These are phyloP conservation scores for Sonneratia alba DNA, from an alignment of 345 rosid species.

Conservation along the genomic window DNA sequence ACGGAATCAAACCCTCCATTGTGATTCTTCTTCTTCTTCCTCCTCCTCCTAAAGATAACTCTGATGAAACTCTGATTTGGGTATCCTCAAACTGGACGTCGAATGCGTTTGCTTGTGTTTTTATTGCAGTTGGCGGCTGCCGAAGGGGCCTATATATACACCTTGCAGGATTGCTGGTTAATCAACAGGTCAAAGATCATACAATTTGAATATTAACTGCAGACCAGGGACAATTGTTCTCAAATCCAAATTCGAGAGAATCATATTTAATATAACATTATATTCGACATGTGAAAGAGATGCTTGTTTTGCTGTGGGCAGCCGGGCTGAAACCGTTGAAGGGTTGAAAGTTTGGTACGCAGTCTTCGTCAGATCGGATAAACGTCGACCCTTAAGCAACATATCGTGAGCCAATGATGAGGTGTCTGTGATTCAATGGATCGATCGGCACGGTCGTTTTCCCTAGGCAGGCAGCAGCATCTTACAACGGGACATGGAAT, in stretches of 20 bases:
- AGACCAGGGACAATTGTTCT: not conserved
- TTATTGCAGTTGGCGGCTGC: not conserved
- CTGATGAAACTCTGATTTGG: not conserved
- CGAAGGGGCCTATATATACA: not conserved
- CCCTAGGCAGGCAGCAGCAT: too few relatives aligned
- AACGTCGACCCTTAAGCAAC: too few relatives aligned
- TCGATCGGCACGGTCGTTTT: too few relatives aligned
- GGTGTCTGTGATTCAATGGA: too few relatives aligned
- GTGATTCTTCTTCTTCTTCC: not conserved
- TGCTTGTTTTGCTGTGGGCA: not conserved
- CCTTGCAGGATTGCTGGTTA: not conserved
- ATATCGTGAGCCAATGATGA: too few relatives aligned
- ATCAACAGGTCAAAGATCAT: not conserved
- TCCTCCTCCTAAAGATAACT: not conserved
- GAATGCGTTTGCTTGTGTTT: not conserved
- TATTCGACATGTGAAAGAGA: constrained; percentile 1
- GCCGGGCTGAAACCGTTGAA: not conserved
- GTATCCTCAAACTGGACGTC: not conserved
- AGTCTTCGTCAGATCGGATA: not conserved
- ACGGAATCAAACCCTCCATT: constrained; percentile 83
- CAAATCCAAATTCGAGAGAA: not conserved
- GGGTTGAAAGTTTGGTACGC: not conserved
- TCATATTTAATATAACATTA: not conserved
- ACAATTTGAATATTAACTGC: not conserved
- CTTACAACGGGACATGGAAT: too few relatives aligned